phyloP scores from a whole-genome alignment of 169 alveolate genomes.

The Cryptosporidium meleagridis region DNA sequence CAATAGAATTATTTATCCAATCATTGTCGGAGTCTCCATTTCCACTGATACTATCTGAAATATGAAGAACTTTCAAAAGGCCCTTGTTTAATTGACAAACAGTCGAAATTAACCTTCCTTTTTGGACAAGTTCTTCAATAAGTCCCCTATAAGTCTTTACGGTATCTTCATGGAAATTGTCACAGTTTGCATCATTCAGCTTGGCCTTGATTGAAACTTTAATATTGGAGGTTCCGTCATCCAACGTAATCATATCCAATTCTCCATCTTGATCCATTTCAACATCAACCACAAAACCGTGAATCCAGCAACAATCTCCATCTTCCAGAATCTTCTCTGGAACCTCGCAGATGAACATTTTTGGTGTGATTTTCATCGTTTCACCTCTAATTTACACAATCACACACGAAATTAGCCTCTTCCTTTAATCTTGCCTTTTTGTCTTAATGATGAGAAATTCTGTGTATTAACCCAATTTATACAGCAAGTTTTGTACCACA shows the following conservation, averaged over 20 bases:
- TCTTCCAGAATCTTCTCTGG: conserved; percentile 1
- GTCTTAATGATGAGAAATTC: no score
- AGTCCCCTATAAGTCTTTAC: background rate
- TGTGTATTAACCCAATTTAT: background rate
- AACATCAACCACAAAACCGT: conserved; percentile 34
- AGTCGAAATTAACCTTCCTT: conserved; percentile 36
- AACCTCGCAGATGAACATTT: conserved; percentile 60
- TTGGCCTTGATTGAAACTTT: background rate
- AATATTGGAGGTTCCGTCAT: conserved; percentile 52
- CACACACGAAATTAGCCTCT: background rate
- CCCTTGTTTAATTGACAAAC: conserved; percentile 31
- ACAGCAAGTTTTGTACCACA: background rate
- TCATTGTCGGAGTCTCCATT: conserved; percentile 13
- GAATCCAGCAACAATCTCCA: conserved; percentile 68
- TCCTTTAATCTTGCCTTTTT: background rate
- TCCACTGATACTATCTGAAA: conserved; percentile 41
- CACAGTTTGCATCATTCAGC: background rate
- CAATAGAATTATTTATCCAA: conserved; percentile 36
- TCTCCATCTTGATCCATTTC: background rate
- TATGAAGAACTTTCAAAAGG: conserved; percentile 5
- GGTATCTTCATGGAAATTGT: background rate
- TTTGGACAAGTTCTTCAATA: conserved; percentile 11
- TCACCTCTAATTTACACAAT: background rate
- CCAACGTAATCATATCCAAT: conserved; percentile 9
- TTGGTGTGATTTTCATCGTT: conserved; percentile 42